These are phyloP conservation scores for Monosporascus sp. DNA, from an alignment of 2,329 filamentous ascomycete species.

Conservation along the genomic window DNA sequence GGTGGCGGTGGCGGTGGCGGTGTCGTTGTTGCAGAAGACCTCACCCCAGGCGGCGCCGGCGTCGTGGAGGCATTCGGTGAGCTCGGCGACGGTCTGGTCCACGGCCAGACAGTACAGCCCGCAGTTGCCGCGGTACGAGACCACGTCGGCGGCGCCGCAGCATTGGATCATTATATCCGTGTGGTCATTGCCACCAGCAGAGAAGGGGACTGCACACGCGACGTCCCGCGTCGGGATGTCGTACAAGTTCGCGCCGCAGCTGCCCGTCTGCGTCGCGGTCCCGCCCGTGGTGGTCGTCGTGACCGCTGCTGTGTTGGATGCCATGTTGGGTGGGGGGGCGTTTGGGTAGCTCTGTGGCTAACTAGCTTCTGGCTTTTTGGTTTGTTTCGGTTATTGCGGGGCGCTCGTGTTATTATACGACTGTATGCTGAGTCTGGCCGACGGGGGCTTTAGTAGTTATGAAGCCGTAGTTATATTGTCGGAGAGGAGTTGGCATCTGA, in stretches of 20 bases:
- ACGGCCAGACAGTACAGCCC: slow-evolving; percentile 44
- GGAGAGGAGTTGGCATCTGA: no score
- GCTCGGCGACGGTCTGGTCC: slow-evolving; percentile 29
- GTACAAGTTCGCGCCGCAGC: slow-evolving; percentile 28
- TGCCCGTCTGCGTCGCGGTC: slow-evolving; percentile 11
- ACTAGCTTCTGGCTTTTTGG: no score
- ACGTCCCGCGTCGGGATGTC: slow-evolving; percentile 37
- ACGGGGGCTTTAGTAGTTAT: no score
- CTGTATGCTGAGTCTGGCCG: no score
- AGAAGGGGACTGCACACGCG: slow-evolving; percentile 36
- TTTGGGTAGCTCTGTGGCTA: no score
- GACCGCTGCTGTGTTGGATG: background rate
- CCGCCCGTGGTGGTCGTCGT: slow-evolving; percentile 18
- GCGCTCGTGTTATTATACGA: no score
- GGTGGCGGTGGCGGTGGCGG: slow-evolving; percentile 32
- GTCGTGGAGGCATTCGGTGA: slow-evolving; percentile 33
- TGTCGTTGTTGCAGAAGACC: slow-evolving; percentile 41
- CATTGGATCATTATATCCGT: slow-evolving; percentile 38
- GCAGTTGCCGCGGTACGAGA: slow-evolving; percentile 41
- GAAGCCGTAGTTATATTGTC: no score
- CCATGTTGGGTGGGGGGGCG: no score
- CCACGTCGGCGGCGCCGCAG: slow-evolving; percentile 38
- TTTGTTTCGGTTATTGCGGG: no score
- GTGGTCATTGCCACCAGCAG: slow-evolving; percentile 27
- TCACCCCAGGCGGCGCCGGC: slow-evolving; percentile 30